Conservation (phyloP, 495 filamentous ascomycete genomes). For the Aspergillus cristatus region DNA sequence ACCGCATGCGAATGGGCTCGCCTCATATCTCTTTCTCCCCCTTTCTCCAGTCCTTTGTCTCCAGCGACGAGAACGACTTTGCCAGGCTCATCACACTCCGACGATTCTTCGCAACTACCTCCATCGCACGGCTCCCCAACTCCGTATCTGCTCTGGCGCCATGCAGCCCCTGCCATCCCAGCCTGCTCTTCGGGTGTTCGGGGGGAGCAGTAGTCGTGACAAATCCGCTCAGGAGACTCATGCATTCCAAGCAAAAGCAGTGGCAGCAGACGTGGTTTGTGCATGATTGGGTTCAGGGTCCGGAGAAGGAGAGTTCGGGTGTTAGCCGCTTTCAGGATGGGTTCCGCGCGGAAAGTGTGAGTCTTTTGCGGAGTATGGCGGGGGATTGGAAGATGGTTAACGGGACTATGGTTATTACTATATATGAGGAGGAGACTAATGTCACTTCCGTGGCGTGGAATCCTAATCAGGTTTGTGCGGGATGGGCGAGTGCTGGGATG, state of each 20-base stretch:
- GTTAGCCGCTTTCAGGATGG: conserved; percentile 52
- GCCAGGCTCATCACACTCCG: conserved; percentile 44
- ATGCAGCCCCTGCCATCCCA: conserved; percentile 43
- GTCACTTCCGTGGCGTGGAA: conserved; percentile 57
- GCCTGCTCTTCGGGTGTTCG: conserved; percentile 44
- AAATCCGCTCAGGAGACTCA: conserved; percentile 47
- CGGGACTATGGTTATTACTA: conserved; percentile 34
- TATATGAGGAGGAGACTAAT: conserved; percentile 50
- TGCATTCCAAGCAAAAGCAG: conserved; percentile 44
- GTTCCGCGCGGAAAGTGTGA: conserved; percentile 40
- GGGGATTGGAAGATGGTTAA: conserved; percentile 25
- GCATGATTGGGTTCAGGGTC: conserved; percentile 45
- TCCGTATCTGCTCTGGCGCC: conserved; percentile 31
- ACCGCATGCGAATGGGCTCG: conserved; percentile 43
- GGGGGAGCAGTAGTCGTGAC: conserved; percentile 45
- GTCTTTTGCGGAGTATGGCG: conserved; percentile 21
- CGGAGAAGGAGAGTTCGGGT: conserved; percentile 23
- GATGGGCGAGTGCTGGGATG: conserved; percentile 55
- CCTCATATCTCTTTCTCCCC: conserved; percentile 47
- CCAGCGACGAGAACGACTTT: conserved; percentile 50
- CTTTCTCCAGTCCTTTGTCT: conserved; percentile 42
- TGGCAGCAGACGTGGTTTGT: conserved; percentile 55
- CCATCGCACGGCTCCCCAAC: conserved; percentile 25
- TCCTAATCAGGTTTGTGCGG: conserved; percentile 50
- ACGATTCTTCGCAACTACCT: conserved; percentile 45